Base-by-base conservation (phyloP, 352 stramenopile species). In the Pythium phragmitis region DNA sequence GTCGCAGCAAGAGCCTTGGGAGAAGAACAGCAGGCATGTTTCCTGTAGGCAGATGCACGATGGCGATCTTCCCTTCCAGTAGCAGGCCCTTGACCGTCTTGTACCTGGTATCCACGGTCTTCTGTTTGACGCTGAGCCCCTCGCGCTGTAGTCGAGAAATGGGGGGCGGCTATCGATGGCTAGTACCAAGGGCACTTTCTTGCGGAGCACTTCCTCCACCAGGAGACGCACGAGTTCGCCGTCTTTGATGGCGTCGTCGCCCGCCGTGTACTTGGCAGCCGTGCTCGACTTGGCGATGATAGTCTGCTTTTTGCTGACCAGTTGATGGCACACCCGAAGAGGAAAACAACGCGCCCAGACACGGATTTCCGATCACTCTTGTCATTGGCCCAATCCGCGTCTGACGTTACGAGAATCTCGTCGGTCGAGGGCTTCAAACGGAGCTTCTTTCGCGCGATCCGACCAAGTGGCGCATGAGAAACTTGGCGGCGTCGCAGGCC, bases 361-460 rank as follows among this genome's bases (percentile, higher is more conserved):
- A 69, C 39, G 0, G 66, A 76, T 49, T 74, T 74, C 0, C 61
- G 28, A 42, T 69, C 67, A 1, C 33, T 0, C 3, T 17, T 1
- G 37, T 72, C 62, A 41, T 70, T 68, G 3, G 66, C 62, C 17
- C 55, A 72, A 39, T 77, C 67, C 0, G 66, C 57, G 17, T 77
- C 66, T 0, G 57, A 67, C 3, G 42, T 21, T 2, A 74, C 14
- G 0, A 37, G 39, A 19, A 45, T 51, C 1, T 39, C 46, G 16
- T 57, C 19, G 4, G 26, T 7, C 5, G 3, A 34, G 6, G 55
- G 28, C 46, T 21, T 2, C 2, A 59, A 16, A 14, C 36, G 41
- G 47, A 60, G 39, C 19, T n/a, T n/a, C n/a, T n/a, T n/a, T 55
- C 13, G 17, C 30, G 41, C 8, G 63, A 60, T 1, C 28, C 23